Evolutionary conservation across 805 yeast genomes (phyloP).

Genomic region (Candida khao-thaluensis): DNA sequence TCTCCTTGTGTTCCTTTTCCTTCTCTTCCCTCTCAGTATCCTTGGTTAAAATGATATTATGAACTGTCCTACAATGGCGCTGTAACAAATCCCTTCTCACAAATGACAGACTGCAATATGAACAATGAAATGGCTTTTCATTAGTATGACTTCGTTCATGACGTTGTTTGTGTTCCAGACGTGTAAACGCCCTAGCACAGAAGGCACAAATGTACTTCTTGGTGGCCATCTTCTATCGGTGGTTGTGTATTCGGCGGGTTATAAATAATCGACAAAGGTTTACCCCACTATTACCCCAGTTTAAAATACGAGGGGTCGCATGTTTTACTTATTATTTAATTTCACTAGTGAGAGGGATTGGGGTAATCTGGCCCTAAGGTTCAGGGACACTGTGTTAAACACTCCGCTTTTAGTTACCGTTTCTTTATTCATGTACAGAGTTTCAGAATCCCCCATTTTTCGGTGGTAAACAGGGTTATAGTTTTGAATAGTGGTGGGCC

Average conservation of each 20-base stretch:
- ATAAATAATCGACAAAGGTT: slow-evolving; percentile 3
- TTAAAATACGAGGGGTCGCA: slow-evolving; percentile 7
- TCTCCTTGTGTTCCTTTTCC: neutral
- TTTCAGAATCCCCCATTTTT: no score
- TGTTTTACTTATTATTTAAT: no score
- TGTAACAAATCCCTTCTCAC: slow-evolving; percentile 76
- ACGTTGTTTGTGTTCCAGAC: slow-evolving; percentile 74
- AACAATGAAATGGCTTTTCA: slow-evolving; percentile 76
- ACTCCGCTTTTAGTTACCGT: no score
- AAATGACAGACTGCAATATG: slow-evolving; percentile 66
- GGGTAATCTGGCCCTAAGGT: no score
- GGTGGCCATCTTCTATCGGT: slow-evolving; percentile 28
- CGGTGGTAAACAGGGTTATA: no score
- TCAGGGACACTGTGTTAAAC: no score
- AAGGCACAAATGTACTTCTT: slow-evolving; percentile 74
- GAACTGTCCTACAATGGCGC: slow-evolving; percentile 78
- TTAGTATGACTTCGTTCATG: slow-evolving; percentile 81
- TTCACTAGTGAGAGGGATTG: no score
- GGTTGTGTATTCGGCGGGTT: neutral
- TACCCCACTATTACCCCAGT: slow-evolving; percentile 9
- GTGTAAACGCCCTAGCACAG: slow-evolving; percentile 77
- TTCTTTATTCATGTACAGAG: no score
- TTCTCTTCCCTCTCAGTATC: neutral
- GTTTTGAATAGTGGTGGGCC: no score
- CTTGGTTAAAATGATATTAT: slow-evolving; percentile 29